Base-by-base conservation (phyloP, 1,284 basidiomycete species). In the Agroathelia rolfsii region DNA sequence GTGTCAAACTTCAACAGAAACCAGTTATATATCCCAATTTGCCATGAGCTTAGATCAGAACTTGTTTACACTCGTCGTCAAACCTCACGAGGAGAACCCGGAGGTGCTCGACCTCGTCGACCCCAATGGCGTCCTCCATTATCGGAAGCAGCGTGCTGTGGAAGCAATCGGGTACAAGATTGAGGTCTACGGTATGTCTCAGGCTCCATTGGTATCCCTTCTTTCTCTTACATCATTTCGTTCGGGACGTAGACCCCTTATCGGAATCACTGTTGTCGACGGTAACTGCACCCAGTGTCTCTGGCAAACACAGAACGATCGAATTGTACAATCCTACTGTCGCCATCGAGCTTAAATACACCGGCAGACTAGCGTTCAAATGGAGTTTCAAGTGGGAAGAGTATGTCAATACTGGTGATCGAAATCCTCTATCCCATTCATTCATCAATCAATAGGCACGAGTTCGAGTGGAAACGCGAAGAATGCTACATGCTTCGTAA, bases 361-460 rank as follows among this genome's bases (percentile, higher is more conserved):
- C 73, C 0, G 84, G 82, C 4, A 78, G 74, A 0, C 52, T 89
- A 30, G 64, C 72, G 3, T 86, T 86, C 55, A 69, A 71, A 37
- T 89, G 84, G 84, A 51, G 55, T 0, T 88, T 88, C 55, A 67
- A 68, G 48, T 86, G 81, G 80, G 81, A 86, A 61, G 72, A 76
- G 83, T 85, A 43, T 15, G 21, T 12, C 19, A 12, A 21, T 17
- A 6, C 10, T 24, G 20, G 8, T 24, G 6, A n/a, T n/a, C 4
- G 6, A 9, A 11, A 16, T 11, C 21, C 12, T 11, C 12, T 15
- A 25, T 32, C 6, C 15, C 8, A 28, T 17, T 24, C 10, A 28
- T 28, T 39, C 28, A 24, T 25, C 15, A 24, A 20, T 21, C 11
- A 40, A n/a, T 44, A 86, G 82, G 23, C 76, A 86, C 40, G 73